phyloP scores from a whole-genome alignment of 495 filamentous ascomycete genomes.

The Aspergillus saccharolyticus region DNA sequence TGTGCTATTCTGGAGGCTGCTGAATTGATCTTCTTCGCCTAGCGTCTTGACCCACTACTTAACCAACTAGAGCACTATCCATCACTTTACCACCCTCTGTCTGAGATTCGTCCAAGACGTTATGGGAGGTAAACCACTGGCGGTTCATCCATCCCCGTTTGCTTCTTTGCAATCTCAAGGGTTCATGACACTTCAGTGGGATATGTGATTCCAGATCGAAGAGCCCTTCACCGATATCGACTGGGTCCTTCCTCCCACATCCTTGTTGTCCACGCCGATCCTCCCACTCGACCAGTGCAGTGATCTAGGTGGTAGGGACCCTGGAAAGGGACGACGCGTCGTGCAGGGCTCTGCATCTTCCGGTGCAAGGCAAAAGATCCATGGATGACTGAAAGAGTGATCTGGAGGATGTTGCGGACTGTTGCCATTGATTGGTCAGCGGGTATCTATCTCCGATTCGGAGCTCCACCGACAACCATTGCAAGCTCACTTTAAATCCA shows the following conservation, averaged over 20 bases:
- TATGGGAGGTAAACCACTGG: background rate
- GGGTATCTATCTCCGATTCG: background rate
- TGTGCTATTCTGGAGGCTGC: too few relatives aligned
- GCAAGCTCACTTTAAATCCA: background rate
- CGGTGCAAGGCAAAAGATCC: background rate
- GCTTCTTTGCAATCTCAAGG: too few relatives aligned
- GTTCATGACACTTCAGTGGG: too few relatives aligned
- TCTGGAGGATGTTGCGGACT: background rate
- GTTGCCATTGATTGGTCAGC: background rate
- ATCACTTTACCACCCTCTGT: too few relatives aligned
- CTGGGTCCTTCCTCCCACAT: background rate
- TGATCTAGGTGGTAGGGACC: background rate
- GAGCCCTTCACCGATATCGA: too few relatives aligned
- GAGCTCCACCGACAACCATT: background rate
- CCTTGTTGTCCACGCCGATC: background rate
- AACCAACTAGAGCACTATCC: too few relatives aligned
- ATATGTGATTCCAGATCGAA: too few relatives aligned
- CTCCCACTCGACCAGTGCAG: background rate
- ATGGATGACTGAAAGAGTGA: background rate
- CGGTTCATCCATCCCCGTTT: too few relatives aligned
- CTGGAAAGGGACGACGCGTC: background rate
- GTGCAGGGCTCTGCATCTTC: background rate
- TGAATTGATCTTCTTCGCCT: too few relatives aligned
- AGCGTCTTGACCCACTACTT: background rate
- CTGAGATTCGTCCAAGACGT: background rate